phyloP scores from a whole-genome alignment of 1,284 basidiomycete species.

The Mrakiaceae sp. region DNA sequence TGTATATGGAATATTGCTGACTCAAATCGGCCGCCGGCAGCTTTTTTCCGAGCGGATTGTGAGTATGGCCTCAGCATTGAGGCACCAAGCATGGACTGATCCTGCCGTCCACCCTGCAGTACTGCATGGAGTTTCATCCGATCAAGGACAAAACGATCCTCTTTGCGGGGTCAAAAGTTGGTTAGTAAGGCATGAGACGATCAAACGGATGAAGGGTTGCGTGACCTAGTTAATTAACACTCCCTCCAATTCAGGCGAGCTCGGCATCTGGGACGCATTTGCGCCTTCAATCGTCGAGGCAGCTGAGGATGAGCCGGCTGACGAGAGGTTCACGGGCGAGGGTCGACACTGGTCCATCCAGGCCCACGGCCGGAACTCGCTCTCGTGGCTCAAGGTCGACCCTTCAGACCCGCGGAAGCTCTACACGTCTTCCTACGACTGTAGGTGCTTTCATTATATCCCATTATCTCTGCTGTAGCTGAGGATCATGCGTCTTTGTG shows the following conservation, averaged over 20 bases:
- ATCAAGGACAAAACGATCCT: conserved; percentile 34
- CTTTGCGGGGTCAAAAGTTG: conserved; percentile 27
- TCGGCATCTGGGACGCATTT: conserved; percentile 30
- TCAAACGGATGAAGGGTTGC: neutral
- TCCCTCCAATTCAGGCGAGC: conserved; percentile 11
- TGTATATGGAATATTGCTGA: no score
- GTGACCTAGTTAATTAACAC: neutral
- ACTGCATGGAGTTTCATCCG: conserved; percentile 38
- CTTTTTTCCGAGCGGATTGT: no score
- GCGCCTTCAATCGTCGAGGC: conserved; percentile 21
- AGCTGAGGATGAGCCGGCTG: conserved; percentile 22
- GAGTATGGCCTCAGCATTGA: no score
- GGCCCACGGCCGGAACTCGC: conserved; percentile 32
- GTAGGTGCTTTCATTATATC: conserved; percentile 21
- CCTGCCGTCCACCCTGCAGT: conserved; percentile 36
- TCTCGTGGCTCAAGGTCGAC: conserved; percentile 35
- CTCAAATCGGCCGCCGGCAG: no score
- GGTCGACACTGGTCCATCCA: conserved; percentile 35
- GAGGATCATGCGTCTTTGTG: no score
- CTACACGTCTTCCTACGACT: conserved; percentile 38
- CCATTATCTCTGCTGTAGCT: no score
- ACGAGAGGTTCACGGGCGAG: conserved; percentile 18
- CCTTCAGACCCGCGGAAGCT: conserved; percentile 33
- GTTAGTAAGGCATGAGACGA: conserved; percentile 29
- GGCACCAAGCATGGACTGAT: conserved; percentile 22